Percentiles rank a stretch among this genome's conserved stretches.
These are phyloP conservation scores for Lepidium didymum DNA, from an alignment of 345 rosid species.

Conservation along the genomic window DNA sequence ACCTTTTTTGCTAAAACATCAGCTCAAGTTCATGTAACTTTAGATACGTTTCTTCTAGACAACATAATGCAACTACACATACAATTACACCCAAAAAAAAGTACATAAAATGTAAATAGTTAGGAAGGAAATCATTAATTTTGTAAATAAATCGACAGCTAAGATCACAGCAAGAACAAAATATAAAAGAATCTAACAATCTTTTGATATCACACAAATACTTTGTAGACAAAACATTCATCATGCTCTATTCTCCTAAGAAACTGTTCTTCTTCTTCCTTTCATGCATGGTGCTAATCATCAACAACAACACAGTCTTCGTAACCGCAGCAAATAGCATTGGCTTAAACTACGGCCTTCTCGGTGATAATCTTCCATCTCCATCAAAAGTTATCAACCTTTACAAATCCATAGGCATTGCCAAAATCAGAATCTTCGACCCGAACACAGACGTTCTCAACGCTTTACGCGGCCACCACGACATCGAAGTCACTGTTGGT, in stretches of 20 bases:
- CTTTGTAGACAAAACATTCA: not conserved
- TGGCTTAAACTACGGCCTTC: slow-evolving; percentile 38
- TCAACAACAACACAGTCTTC: not conserved
- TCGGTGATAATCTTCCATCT: slow-evolving; percentile 37
- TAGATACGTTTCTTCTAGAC: not conserved
- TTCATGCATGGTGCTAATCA: not conserved
- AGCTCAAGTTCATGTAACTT: too few species aligned
- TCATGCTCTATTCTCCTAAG: not conserved
- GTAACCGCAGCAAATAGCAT: not conserved
- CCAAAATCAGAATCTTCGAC: slow-evolving; percentile 30
- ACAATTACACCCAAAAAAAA: not conserved
- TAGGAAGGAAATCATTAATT: not conserved
- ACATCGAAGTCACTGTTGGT: slow-evolving; percentile 26
- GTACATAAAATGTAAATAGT: not conserved
- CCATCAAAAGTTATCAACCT: slow-evolving; percentile 33
- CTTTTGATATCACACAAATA: not conserved
- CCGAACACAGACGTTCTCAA: slow-evolving; percentile 25
- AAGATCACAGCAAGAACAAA: not conserved
- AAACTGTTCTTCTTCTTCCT: slow-evolving; percentile 1
- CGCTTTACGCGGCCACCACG: slow-evolving; percentile 22
- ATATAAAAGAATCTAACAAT: not conserved
- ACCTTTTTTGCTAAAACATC: too few species aligned
- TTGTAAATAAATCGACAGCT: not conserved
- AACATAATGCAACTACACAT: not conserved
- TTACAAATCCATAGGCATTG: slow-evolving; percentile 23